Base-by-base conservation (phyloP, 163 green algal genomes). In the Coccomyxa subellipsoidea region DNA sequence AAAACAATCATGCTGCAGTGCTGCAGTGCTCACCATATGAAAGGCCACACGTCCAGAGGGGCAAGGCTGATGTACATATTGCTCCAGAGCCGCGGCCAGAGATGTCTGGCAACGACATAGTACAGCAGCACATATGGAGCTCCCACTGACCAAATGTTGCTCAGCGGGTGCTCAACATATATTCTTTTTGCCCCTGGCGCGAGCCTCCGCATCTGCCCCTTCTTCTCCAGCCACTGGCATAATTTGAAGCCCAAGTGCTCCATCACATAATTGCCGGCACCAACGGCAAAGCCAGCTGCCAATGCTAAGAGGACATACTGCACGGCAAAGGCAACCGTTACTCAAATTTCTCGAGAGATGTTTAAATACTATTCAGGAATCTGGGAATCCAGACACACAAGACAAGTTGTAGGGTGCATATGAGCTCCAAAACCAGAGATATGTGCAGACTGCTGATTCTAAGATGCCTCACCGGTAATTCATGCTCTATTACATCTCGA, bases 121-220 rank as follows among this genome's bases (percentile, higher is more conserved):
- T 84, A 84, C 5, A 84, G 75, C 31, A 53, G 15, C 25, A 81
- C 76, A 54, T 84, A 84, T 8, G 81, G 81, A 21, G 77, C 37
- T 10, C 73, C 81, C 34, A 84, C 75, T 40, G 81, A 29, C 39
- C 78, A 81, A 9, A 81, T 15, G 38, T 84, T 84, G 81, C 75
- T 81, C 34, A 73, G 1, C 29, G 81, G 73, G 54, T 84, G 81
- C 29, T 81, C 73, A n/a, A 38, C 70, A 12, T 34, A 73, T 8
- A 77, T 25, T 7, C 25, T 31, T 31, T 40, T 40, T 38, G 32
- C 32, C 1, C 32, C 25, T 6, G 70, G 70, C 10, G 34, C 70
- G n/a, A 77, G 34, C 2, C 70, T 31, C 21, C 70, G 31, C 70
- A 77, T 40, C 32, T 47, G 32, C 12, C 70, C 70, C 18, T 27